These are phyloP conservation scores for Cryptosporidium canis DNA, from an alignment of 169 alveolate species.

Conservation along the genomic window DNA sequence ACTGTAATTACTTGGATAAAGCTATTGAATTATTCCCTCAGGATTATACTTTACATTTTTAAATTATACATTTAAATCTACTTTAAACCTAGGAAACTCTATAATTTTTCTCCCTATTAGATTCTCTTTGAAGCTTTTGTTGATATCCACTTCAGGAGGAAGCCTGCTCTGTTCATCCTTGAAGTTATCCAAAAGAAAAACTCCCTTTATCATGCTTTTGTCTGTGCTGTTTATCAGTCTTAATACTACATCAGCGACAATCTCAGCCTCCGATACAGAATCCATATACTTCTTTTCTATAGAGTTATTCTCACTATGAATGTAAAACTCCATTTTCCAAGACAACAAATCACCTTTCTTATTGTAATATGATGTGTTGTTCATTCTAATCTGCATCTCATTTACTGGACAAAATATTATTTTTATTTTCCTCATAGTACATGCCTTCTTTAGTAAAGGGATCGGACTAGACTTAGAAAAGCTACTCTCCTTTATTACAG, in stretches of 20 bases:
- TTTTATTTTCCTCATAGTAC: slow-evolving; percentile 26
- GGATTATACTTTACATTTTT: not conserved
- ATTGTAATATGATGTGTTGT: slow-evolving; percentile 42
- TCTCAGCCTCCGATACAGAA: slow-evolving; percentile 19
- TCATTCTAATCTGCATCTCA: slow-evolving; percentile 58
- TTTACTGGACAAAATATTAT: slow-evolving; percentile 53
- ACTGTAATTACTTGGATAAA: slow-evolving; percentile 1
- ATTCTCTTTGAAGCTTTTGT: slow-evolving; percentile 36
- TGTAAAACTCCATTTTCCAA: slow-evolving; percentile 47
- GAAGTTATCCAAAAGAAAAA: not conserved
- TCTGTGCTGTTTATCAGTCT: not conserved
- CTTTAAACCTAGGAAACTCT: slow-evolving; percentile 45
- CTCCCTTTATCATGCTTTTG: not conserved
- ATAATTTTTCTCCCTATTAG: slow-evolving; percentile 24
- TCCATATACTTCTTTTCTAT: not conserved
- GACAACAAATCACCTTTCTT: slow-evolving; percentile 18
- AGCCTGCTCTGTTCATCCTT: not conserved
- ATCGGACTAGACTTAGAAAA: slow-evolving; percentile 11
- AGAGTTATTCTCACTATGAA: not conserved
- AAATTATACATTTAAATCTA: not conserved
- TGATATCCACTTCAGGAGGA: slow-evolving; percentile 1
- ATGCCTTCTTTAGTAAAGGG: slow-evolving; percentile 45
- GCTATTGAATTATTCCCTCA: not conserved
- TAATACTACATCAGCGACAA: not conserved
- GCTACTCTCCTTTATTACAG: not conserved